These are phyloP conservation scores for Parmales sp. DNA, from an alignment of 108 stramenopile genomes.

Conservation along the genomic window DNA sequence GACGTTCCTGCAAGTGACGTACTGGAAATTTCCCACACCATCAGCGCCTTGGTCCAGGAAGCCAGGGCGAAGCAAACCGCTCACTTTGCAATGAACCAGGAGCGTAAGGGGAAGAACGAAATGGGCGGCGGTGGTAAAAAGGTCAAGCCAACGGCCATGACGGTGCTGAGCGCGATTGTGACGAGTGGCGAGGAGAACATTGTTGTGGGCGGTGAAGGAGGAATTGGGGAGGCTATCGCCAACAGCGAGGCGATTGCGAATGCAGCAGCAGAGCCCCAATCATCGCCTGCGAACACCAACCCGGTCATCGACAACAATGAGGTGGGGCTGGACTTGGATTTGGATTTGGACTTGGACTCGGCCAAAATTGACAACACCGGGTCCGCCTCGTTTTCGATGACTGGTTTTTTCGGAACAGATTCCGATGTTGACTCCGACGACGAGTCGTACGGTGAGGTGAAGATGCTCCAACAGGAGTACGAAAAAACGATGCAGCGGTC, in stretches of 20 bases:
- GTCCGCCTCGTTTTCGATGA: background rate
- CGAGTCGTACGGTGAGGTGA: conserved; percentile 47
- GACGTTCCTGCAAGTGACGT: conserved; percentile 61
- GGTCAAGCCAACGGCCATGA: background rate
- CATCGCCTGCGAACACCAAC: background rate
- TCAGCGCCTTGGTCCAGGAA: conserved; percentile 62
- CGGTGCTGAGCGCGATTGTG: background rate
- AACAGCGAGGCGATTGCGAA: background rate
- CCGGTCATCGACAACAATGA: background rate
- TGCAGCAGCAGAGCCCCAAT: background rate
- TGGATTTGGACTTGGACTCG: conserved; percentile 12
- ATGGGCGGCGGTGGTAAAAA: background rate
- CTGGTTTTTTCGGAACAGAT: conserved; percentile 12
- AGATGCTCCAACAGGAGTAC: conserved; percentile 59
- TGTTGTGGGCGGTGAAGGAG: conserved; percentile 12
- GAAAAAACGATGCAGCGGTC: conserved; percentile 65
- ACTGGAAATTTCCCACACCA: conserved; percentile 69
- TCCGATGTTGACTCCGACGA: conserved; percentile 33
- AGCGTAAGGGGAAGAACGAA: background rate
- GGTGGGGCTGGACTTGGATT: background rate
- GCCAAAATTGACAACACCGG: conserved; percentile 12
- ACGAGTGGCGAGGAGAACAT: background rate
- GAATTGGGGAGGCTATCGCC: background rate
- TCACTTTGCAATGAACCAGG: no score
- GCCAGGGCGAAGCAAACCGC: conserved; percentile 59